Conservation (phyloP, 108 stramenopile genomes). For the Pseudonitzschia multistriata region DNA sequence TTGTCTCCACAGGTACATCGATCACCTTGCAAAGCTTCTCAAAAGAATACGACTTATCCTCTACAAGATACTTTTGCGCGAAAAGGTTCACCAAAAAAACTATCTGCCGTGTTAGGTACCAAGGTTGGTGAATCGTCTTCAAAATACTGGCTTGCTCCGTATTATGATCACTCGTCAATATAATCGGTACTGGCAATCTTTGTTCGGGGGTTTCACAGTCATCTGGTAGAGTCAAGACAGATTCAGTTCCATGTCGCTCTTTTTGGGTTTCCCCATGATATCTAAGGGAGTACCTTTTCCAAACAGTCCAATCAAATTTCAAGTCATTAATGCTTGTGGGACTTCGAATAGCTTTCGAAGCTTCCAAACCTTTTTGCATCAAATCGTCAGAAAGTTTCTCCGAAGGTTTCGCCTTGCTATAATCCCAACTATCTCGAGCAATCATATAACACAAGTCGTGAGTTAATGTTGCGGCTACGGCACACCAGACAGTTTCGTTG, state of each 20-base stretch:
- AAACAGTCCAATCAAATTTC: constrained; percentile 1
- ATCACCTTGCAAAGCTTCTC: neutral
- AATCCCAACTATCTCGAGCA: constrained; percentile 7
- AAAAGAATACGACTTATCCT: neutral
- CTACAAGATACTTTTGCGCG: constrained; percentile 6
- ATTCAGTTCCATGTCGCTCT: neutral
- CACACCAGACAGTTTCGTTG: constrained; percentile 41
- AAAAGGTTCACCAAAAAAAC: constrained; percentile 6
- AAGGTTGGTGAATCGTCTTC: neutral
- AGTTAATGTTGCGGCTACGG: constrained; percentile 30
- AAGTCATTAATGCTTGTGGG: neutral
- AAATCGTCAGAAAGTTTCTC: neutral
- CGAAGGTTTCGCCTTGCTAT: neutral
- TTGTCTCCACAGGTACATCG: neutral
- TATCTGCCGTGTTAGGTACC: constrained; percentile 10
- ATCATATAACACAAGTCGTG: constrained; percentile 15
- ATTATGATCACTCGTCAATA: neutral
- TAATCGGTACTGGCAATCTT: neutral
- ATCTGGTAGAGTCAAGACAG: neutral
- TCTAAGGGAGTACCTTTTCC: neutral
- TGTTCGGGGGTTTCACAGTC: neutral
- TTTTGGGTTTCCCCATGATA: neutral
- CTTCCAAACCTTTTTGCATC: neutral
- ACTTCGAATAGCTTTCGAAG: neutral
- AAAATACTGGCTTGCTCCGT: neutral